Evolutionary conservation across 495 filamentous ascomycete species (phyloP).

Genomic region (Penicillium samsonianum): DNA sequence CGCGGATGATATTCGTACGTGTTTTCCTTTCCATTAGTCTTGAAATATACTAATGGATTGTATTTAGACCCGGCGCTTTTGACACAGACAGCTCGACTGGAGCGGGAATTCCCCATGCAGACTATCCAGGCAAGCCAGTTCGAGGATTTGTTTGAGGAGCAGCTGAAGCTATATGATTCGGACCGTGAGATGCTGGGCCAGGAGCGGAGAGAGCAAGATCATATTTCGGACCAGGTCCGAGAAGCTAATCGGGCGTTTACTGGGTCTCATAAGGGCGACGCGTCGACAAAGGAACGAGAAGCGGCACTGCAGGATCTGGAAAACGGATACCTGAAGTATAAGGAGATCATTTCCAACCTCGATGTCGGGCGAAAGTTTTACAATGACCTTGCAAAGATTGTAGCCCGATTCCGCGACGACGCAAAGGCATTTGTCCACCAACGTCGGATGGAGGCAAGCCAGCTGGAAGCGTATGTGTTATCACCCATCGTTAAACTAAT

Average conservation of each 20-base stretch:
- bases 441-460: slow-evolving; percentile 75
- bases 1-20: slow-evolving; percentile 83
- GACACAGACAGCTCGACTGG: slow-evolving; percentile 76
- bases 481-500: neutral
- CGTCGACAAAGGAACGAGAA: slow-evolving; percentile 76
- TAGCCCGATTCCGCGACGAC: slow-evolving; percentile 75
- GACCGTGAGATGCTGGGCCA: slow-evolving; percentile 68
- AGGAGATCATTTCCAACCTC: slow-evolving; percentile 86
- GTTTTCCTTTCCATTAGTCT: neutral
- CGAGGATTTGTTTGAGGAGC: slow-evolving; percentile 83
- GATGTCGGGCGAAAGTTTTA: slow-evolving; percentile 94
- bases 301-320: slow-evolving; percentile 85
- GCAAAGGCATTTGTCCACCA: slow-evolving; percentile 76
- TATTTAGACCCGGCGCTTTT: slow-evolving; percentile 67
- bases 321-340: slow-evolving; percentile 91
- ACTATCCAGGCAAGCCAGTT: slow-evolving; percentile 84
- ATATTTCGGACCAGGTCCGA: slow-evolving; percentile 63
- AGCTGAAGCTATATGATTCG: slow-evolving; percentile 74
- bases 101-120: slow-evolving; percentile 82
- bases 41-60: neutral
- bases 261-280: slow-evolving; percentile 68
- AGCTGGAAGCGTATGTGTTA: slow-evolving; percentile 65
- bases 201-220: slow-evolving; percentile 76
- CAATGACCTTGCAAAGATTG: slow-evolving; percentile 87
- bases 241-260: slow-evolving; percentile 77